Evolutionary conservation across 2,329 filamentous ascomycete genomes (phyloP), one percentile per base, ranked within the genome.

Genomic region (Orbilia blumenaviensis): DNA sequence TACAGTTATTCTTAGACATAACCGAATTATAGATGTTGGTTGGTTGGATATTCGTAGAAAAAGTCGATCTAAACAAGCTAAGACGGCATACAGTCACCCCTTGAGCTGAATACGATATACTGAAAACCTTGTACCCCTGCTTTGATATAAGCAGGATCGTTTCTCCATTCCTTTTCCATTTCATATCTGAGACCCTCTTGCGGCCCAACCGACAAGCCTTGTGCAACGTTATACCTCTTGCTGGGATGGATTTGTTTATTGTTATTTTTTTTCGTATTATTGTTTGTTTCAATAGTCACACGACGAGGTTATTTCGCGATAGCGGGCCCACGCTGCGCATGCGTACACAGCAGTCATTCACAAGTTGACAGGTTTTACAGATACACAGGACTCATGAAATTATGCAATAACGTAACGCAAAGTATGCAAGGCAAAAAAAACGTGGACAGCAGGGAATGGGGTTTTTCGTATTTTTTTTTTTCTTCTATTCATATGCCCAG

Each of bases 361-460:
- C 7, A 10, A 7, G n/a, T 27, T 23, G 32, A 38, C 52, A 56
- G 10, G 32, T 46, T 21, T 25, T n/a, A n/a, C n/a, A n/a, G 42
- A 36, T 56, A 16, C 25, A 25, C 52, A 56, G 38, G 18, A 32
- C 32, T 56, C 23, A 56, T 38, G 16, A 56, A 56, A 38, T 23
- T 56, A 56, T 38, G 52, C 46, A 36, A 42, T n/a, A 14, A 56
- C 56, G 46, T 32, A 18, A 50, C 32, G 23, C 42, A 48, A 52
- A 56, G 29, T 52, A 48, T 9, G 42, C 52, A 44, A 42, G 41
- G 50, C 44, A 38, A 64, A 66, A n/a, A 41, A 66, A 74, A 64
- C 62, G 62, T 74, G 69, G 68, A 36, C 29, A 21, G 25, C 62
- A 62, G 52, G 62, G 62, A 60, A 62, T 61, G 12, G n/a, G n/a